Percentiles rank a stretch among this genome's conserved stretches.
Evolutionary conservation across 345 rosid species (phyloP).

Genomic region (Linum usitatissimum): DNA sequence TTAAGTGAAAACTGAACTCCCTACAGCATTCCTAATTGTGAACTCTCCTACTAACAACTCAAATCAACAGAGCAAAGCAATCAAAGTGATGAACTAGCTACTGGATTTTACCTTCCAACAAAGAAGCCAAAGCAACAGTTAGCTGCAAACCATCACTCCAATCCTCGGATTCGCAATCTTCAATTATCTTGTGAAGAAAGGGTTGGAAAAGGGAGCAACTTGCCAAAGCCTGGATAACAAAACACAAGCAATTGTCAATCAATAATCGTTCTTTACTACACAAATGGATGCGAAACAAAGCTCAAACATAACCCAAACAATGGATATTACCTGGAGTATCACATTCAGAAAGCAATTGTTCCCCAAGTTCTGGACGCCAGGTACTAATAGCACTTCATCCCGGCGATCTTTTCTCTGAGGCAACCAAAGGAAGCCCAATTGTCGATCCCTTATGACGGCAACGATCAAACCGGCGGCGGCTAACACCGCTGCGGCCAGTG

Average conservation of each 20-base stretch:
- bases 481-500: constrained; percentile 38
- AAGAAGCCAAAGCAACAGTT: constrained; percentile 44
- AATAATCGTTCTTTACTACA: not conserved
- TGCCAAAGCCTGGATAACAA: constrained; percentile 4
- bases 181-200: constrained; percentile 48
- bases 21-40: too few species aligned
- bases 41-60: too few species aligned
- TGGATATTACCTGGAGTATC: constrained; percentile 57
- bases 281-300: not conserved
- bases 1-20: too few species aligned
- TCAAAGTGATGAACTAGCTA: too few species aligned
- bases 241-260: not conserved
- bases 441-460: constrained; percentile 35
- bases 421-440: constrained; percentile 24
- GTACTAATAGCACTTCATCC: constrained; percentile 34
- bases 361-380: constrained; percentile 75
- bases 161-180: constrained; percentile 38
- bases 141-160: constrained; percentile 43
- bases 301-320: not conserved
- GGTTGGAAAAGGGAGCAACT: constrained; percentile 21
- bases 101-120: constrained; percentile 41
- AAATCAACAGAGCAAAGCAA: too few species aligned
- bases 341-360: constrained; percentile 83
- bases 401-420: constrained; percentile 11
- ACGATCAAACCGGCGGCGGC: constrained; percentile 40